Base-by-base conservation (phyloP, 805 yeast species). In the Lachancea sp. region DNA sequence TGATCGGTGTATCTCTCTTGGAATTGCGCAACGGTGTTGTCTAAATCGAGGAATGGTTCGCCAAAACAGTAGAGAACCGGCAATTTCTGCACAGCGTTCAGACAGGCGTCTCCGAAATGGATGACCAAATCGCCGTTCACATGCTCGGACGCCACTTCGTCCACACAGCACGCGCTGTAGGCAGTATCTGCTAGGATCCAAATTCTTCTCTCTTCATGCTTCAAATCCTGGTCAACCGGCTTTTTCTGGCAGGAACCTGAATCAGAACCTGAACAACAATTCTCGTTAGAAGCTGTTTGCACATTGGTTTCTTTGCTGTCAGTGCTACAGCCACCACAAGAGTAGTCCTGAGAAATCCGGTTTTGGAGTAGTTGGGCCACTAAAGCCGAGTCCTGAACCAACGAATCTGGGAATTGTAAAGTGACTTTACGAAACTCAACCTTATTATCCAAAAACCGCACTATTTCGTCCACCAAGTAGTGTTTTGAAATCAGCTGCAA, bases 141-240 rank as follows among this genome's bases (percentile, higher is more conserved):
- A 63, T 93, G 99, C 58, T 85, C 90, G 0, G 96, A 95, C 0
- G 99, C 98, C 22, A 91, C 95, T 58, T 90, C 97, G 63, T 93
- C 99, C 10, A 91, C 83, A 66, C 99, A 93, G 64, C 99, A 93
- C 1, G 96, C 73, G 25, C 96, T 86, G 58, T 93, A 93, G 0
- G 97, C 88, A 0, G 99, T 91, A 59, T 93, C 99, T 0, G 98
- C 99, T 31, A 93, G 67, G 15, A 91, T 77, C 85, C 91, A 91
- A 10, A 84, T 73, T 41, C 74, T 67, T 52, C 72, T 70, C 15
- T 38, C 44, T 8, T 44, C 33, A 17, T n/a, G n/a, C n/a, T 7
- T 17, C 20, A 12, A 7, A 8, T 5, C 37, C 13, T 34, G 16
- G 22, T 34, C 37, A 2, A 25, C 13, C 3, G 27, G 10, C n/a